Evolutionary conservation across 345 rosid species (phyloP), one percentile per base, ranked within the genome.

Genomic region (Raphanus raphanistrum): DNA sequence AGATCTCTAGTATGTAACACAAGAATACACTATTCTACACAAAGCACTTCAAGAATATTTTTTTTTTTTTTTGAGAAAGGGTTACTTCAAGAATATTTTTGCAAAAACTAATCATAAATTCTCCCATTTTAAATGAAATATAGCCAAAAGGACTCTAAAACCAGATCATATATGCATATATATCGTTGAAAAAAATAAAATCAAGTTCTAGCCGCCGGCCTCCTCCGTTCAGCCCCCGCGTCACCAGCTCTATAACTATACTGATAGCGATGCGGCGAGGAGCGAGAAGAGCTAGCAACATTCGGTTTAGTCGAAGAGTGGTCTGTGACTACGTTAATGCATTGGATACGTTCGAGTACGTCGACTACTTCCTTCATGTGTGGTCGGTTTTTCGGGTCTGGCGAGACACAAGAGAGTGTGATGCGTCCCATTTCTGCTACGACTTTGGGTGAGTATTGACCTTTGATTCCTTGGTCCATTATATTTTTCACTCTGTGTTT

Each of bases 381-480:
- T 0, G 98, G 97, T 25, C 98, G 87, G 3, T 5, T 81, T 76
- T 66, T 89, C 0, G 87, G 97, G 5, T 93, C 96, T 2, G 60
- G 16, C 29, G 87, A 85, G 54, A 86, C 32, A 75, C 97, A 93
- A 15, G 61, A 60, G 0, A 76, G 32, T 4, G 90, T 78, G 5
- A 93, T 80, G 21, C 75, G 72, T 17, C 86, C 98, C 13, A 80
- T 79, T 65, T 64, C 82, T n/a, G 55, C 17, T 0, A 85, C 92
- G 1, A 78, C 93, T 33, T 80, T 80, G 7, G 80, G 1, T 1
- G 96, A 83, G 86, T 85, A 90, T 36, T 79, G 76, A 1, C 73
- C 84, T 52, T 83, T 86, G 10, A 93, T 86, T 61, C 88, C 84
- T 7, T 83, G 82, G 76, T 93, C 98, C 82, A 93, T 85, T 16